Evolutionary conservation across 2,329 filamentous ascomycete genomes (phyloP).

Genomic region (Calonectria multiphialidica): DNA sequence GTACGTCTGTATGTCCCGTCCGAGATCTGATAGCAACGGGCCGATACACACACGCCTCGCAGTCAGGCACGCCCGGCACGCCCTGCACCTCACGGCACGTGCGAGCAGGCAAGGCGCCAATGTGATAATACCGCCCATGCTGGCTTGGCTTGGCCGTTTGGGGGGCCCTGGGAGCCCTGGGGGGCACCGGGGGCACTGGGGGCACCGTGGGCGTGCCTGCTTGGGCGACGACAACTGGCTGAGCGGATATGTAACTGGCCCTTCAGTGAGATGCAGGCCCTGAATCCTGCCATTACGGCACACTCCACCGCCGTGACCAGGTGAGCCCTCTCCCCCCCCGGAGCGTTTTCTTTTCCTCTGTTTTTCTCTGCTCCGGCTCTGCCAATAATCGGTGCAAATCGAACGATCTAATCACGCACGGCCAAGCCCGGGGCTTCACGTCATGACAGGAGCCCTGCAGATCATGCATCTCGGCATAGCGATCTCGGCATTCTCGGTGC

Average conservation of each 20-base stretch:
- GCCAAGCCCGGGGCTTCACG: slow-evolving; percentile 18
- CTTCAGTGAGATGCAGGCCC: not conserved
- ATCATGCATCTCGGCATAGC: slow-evolving; percentile 23
- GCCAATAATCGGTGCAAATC: slow-evolving; percentile 9
- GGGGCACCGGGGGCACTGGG: no score
- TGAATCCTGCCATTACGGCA: slow-evolving; percentile 15
- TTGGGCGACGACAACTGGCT: not conserved
- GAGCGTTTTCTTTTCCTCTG: not conserved
- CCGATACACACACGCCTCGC: not conserved
- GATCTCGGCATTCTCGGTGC: slow-evolving; percentile 16
- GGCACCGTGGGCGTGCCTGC: not conserved
- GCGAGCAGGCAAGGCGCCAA: not conserved
- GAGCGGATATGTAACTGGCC: not conserved
- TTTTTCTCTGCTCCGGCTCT: not conserved
- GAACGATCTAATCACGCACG: slow-evolving; percentile 19
- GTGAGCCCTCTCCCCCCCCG: not conserved
- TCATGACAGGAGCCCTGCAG: slow-evolving; percentile 13
- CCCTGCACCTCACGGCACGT: not conserved
- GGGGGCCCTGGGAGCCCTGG: not conserved
- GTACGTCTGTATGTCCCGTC: not conserved
- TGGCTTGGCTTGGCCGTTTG: not conserved
- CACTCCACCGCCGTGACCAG: slow-evolving; percentile 3
- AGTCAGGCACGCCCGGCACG: no score
- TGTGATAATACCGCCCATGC: not conserved
- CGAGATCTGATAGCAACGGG: not conserved